Evolutionary conservation across 2,329 filamentous ascomycete species (phyloP).

Genomic region (Rachicladosporium sp.): DNA sequence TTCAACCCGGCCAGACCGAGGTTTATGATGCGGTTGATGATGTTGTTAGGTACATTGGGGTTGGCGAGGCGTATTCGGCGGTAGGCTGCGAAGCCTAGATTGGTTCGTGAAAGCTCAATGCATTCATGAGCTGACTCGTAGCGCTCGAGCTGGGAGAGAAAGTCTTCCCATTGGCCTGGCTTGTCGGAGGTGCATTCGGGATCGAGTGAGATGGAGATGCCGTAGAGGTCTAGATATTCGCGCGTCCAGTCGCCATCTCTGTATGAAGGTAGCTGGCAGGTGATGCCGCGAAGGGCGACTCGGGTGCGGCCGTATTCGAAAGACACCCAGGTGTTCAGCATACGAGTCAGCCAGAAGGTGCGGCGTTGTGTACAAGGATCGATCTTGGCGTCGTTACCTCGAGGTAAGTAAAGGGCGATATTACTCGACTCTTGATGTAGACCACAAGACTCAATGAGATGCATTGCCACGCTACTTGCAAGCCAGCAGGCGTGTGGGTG

Average conservation of each 20-base stretch:
- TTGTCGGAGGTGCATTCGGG: slow-evolving; percentile 28
- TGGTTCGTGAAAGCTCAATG: slow-evolving; percentile 35
- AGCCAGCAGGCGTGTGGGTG: slow-evolving; percentile 45
- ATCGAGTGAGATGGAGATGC: slow-evolving; percentile 42
- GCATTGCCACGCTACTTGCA: slow-evolving; percentile 46
- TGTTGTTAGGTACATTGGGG: slow-evolving; percentile 29
- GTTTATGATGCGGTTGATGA: slow-evolving; percentile 36
- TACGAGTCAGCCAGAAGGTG: slow-evolving; percentile 39
- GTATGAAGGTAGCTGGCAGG: slow-evolving; percentile 28
- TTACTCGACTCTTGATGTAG: slow-evolving; percentile 30
- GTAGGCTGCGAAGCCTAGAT: slow-evolving; percentile 44
- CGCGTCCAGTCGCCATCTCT: slow-evolving; percentile 31
- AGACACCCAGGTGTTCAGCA: slow-evolving; percentile 48
- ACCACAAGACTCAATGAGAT: slow-evolving; percentile 43
- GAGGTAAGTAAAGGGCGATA: slow-evolving; percentile 15
- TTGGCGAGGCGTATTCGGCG: slow-evolving; percentile 42
- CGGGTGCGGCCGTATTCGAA: slow-evolving; percentile 46
- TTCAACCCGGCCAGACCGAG: slow-evolving; percentile 35
- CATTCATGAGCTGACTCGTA: slow-evolving; percentile 20
- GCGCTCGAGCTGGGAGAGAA: slow-evolving; percentile 18
- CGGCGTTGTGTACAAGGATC: slow-evolving; percentile 17
- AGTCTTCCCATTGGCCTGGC: slow-evolving; percentile 21
- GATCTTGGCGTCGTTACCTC: slow-evolving; percentile 11
- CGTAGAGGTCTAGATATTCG: slow-evolving; percentile 42
- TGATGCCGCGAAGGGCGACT: slow-evolving; percentile 37